Base-by-base conservation (phyloP, 2,329 filamentous ascomycete species). In the Hirsutella thompsonii region DNA sequence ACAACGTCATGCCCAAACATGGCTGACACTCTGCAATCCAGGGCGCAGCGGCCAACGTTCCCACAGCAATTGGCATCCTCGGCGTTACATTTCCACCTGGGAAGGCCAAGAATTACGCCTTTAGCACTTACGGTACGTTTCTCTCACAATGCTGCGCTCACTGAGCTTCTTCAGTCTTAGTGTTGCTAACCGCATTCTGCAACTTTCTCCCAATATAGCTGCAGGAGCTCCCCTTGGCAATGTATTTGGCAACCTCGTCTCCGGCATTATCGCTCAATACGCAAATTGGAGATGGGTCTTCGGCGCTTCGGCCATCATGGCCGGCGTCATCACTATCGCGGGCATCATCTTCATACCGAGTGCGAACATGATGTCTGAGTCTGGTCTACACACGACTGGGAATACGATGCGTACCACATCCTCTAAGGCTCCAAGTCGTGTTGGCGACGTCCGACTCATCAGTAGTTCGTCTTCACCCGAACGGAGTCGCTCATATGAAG, bases 71-170 rank as follows among this genome's bases (percentile, higher is more conserved):
- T 51, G 81, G 81, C 0, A 83, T 84, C 32, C 56, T 85, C 3
- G 79, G 79, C 0, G 72, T 74, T 2, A 82, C 76, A 0, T 84
- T 84, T 41, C 72, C 73, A 1, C 78, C 79, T 0, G 77, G 80
- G 0, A 78, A 74, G 47, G 74, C 78, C 4, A 83, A 83, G 58
- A 83, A 81, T 49, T 81, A 82, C 52, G 79, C 79, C 1, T 83
- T 85, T 48, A 74, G 73, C 30, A 67, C 70, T 19, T 83, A 81
- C 43, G 69, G 69, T 70, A 52, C 42, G 61, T 41, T 33, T 9
- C 11, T 19, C 6, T 10, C 9, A 14, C 20, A 5, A 20, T 9
- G 11, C 35, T 21, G 21, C 20, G 6, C 10, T n/a, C 13, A 9
- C 6, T 14, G 11, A 32, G 8, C 5, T 32, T 14, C 8, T 18